phyloP scores from a whole-genome alignment of 2,329 filamentous ascomycete genomes.

The Pseudogymnoascus sp. region DNA sequence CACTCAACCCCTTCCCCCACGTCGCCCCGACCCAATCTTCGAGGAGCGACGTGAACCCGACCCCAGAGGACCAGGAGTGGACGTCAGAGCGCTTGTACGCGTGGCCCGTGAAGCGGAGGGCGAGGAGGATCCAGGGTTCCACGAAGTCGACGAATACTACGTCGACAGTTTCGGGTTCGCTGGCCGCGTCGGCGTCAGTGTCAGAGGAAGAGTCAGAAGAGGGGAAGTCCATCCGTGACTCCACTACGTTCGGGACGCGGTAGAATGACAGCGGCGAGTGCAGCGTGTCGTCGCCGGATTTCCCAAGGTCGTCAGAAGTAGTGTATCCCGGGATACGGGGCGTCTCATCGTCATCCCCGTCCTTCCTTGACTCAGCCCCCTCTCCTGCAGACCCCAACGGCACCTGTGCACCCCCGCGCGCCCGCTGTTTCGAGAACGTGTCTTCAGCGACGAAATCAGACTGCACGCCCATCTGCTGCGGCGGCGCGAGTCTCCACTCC shows the following conservation, averaged over 20 bases:
- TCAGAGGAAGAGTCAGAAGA: too few relatives aligned
- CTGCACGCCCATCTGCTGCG: constrained; percentile 24
- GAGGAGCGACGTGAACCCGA: constrained; percentile 48
- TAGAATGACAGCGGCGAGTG: constrained; percentile 71
- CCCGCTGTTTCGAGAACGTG: not conserved
- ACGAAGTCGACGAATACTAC: constrained; percentile 90
- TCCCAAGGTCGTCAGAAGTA: constrained; percentile 73
- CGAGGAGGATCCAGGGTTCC: constrained; percentile 69
- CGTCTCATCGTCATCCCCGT: constrained; percentile 19
- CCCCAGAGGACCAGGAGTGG: constrained; percentile 40
- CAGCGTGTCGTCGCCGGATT: constrained; percentile 82
- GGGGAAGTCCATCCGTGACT: constrained; percentile 58
- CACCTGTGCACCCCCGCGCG: constrained; percentile 27
- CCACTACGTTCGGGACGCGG: constrained; percentile 73
- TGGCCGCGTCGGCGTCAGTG: constrained; percentile 16
- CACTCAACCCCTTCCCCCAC: constrained; percentile 35
- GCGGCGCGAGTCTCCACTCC: constrained; percentile 19
- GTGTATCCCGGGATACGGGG: constrained; percentile 67
- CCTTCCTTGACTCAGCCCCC: too few relatives aligned
- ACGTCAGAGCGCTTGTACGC: constrained; percentile 43
- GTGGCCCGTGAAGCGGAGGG: constrained; percentile 54
- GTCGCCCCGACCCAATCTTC: constrained; percentile 50
- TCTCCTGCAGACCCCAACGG: constrained; percentile 20
- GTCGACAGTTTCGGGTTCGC: constrained; percentile 68
- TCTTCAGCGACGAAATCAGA: constrained; percentile 12